These are phyloP conservation scores for Biscogniauxia marginata DNA, from an alignment of 2,329 filamentous ascomycete genomes.

Conservation along the genomic window DNA sequence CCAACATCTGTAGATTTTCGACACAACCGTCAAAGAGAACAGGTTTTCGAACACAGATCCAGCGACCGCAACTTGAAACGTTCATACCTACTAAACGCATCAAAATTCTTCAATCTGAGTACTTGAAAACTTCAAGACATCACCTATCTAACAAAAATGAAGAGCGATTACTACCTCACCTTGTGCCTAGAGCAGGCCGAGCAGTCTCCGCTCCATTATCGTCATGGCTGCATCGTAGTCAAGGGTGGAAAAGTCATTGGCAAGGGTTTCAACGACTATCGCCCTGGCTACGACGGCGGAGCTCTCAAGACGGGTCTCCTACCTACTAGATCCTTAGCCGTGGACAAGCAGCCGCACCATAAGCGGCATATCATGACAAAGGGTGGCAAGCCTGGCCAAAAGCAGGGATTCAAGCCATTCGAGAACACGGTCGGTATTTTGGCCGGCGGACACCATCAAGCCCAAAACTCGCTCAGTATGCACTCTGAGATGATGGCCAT, in stretches of 20 bases:
- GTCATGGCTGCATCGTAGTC: conserved; percentile 50
- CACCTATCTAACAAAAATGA: conserved; percentile 8
- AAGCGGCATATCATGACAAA: conserved; percentile 35
- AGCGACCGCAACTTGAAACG: no score
- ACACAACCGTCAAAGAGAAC: no score
- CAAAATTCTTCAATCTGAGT: no score
- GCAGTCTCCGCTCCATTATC: conserved; percentile 47
- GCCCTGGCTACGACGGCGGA: conserved; percentile 48
- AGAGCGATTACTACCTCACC: conserved; percentile 46
- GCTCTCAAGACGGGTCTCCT: conserved; percentile 47
- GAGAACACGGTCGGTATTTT: conserved; percentile 36
- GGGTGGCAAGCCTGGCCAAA: conserved; percentile 14
- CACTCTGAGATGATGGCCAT: conserved; percentile 58
- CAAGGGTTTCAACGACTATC: conserved; percentile 50
- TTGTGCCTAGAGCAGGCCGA: conserved; percentile 52
- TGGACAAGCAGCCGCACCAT: conserved; percentile 36
- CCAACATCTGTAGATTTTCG: no score
- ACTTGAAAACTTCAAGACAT: neutral
- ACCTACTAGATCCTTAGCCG: conserved; percentile 33
- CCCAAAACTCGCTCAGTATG: conserved; percentile 47
- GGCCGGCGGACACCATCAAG: conserved; percentile 34
- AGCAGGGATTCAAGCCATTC: conserved; percentile 31
- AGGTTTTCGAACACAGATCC: no score
- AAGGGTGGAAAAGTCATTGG: conserved; percentile 54
- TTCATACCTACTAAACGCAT: no score